Conservation (phyloP, 192 early-diverging fungal species). For the Fimicolochytrium jonesii region DNA sequence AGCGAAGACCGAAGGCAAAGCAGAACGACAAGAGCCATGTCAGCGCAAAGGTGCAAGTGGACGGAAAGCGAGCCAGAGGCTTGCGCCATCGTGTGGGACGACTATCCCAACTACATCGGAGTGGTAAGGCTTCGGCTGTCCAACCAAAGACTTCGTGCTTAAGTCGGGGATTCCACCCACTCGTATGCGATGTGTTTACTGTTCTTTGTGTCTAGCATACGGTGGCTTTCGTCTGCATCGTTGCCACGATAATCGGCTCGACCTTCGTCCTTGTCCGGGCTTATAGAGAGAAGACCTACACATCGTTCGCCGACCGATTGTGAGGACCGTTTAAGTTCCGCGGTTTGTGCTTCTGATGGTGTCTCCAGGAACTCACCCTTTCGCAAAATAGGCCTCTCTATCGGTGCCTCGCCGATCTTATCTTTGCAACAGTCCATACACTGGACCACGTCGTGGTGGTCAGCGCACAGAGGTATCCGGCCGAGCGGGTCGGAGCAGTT, state of each 20-base stretch:
- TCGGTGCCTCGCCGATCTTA: slow-evolving; percentile 5
- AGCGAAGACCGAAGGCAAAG: no score
- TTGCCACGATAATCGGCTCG: background rate
- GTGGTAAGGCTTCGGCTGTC: background rate
- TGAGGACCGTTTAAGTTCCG: background rate
- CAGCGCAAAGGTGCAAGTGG: slow-evolving; percentile 7
- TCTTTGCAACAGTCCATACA: slow-evolving; percentile 7
- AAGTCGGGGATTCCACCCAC: no score
- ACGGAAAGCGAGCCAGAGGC: background rate
- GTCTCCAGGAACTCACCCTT: no score
- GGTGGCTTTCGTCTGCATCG: slow-evolving; percentile 9
- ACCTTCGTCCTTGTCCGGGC: background rate
- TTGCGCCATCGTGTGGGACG: slow-evolving; percentile 8
- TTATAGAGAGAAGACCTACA: background rate
- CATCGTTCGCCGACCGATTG: slow-evolving; percentile 9
- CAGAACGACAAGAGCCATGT: no score
- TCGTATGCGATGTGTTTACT: no score
- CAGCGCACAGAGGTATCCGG: background rate
- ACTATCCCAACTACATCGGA: slow-evolving; percentile 1
- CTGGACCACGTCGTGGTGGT: slow-evolving; percentile 3
- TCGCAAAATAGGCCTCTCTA: slow-evolving; percentile 9
- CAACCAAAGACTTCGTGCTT: no score
- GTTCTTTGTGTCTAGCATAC: slow-evolving; percentile 2
- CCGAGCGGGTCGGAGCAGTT: background rate
- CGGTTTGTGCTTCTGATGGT: background rate